These are phyloP conservation scores for Diplodia seriata DNA, from an alignment of 2,329 filamentous ascomycete genomes.

Conservation along the genomic window DNA sequence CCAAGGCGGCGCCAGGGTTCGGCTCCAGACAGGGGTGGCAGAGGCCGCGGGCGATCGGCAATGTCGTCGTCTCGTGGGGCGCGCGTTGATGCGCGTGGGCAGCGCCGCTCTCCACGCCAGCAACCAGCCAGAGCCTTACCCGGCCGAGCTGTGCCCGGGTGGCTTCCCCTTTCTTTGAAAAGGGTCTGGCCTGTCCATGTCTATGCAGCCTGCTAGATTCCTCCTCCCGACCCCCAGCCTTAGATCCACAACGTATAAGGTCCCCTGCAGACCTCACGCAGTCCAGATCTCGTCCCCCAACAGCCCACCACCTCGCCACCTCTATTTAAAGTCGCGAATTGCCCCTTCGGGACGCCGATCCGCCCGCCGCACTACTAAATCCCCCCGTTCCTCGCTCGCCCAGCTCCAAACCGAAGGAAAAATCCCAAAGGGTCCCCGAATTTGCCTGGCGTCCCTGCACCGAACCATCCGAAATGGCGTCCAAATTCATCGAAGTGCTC, in stretches of 20 bases:
- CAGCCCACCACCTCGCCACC: background rate
- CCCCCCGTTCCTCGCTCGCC: background rate
- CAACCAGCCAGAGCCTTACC: constrained; percentile 8
- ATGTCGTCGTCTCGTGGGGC: constrained; percentile 28
- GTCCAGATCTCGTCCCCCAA: constrained; percentile 8
- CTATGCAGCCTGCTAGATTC: background rate
- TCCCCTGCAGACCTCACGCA: constrained; percentile 27
- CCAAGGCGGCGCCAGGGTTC: constrained; percentile 6
- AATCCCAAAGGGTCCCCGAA: background rate
- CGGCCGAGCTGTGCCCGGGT: constrained; percentile 3
- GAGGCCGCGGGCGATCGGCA: constrained; percentile 13
- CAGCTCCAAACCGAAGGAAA: background rate
- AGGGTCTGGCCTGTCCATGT: constrained; percentile 20
- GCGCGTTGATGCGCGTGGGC: constrained; percentile 12
- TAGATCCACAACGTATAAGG: background rate
- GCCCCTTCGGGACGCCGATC: constrained; percentile 12
- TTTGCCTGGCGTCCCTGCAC: background rate
- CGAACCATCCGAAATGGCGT: constrained; percentile 38
- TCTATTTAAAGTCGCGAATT: constrained; percentile 11
- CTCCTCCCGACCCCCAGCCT: constrained; percentile 6
- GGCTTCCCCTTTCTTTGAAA: constrained; percentile 17
- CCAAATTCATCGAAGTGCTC: constrained; percentile 50
- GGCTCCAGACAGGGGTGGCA: constrained; percentile 13
- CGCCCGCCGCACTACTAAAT: background rate
- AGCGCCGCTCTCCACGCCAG: background rate